Base-by-base conservation (phyloP, 1,284 basidiomycete species). In the Malassezia equina region DNA sequence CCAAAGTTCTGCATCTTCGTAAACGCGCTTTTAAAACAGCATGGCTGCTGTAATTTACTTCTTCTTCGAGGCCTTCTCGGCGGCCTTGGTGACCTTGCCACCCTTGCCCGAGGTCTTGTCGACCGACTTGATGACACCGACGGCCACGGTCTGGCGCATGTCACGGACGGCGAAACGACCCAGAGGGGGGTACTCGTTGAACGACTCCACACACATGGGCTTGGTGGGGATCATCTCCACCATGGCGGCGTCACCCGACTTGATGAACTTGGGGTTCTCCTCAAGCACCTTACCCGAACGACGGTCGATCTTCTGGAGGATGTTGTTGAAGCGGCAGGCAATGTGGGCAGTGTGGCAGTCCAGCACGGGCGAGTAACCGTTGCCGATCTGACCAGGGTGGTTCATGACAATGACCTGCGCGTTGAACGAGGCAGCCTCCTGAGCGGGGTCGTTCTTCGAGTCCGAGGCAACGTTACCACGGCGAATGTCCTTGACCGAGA, bases 291-390 rank as follows among this genome's bases (percentile, higher is more conserved):
- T 94, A 78, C 91, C 91, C 75, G 87, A 86, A 77, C 94, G 90
- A 55, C 71, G 66, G 81, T 98, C 93, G 78, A 98, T 96, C 86
- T 98, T 96, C 83, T 95, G 89, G 75, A 90, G 81, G 78, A 95
- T 84, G 78, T 93, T 90, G 68, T 89, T 82, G 80, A 98, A 98
- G 81, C 95, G 95, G 88, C 94, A 98, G 67, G 94, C 94, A 78
- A 98, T 98, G 84, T 95, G 93, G 77, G 93, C 90, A 65, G 93
- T 98, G 85, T 99, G 93, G 81, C 93, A 99, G 82, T 99, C 93
- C 71, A 99, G 86, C 61, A 99, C 93, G 59, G 93, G 93, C 52
- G 93, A 89, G 78, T 94, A 93, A 69, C 90, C 90, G 73, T 88
- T 88, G 80, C 89, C 87, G 77, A 99, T 96, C 80, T 99, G 94